These are phyloP conservation scores for Crassisporium funariophilum DNA, from an alignment of 768 basidiomycete species.

Conservation along the genomic window DNA sequence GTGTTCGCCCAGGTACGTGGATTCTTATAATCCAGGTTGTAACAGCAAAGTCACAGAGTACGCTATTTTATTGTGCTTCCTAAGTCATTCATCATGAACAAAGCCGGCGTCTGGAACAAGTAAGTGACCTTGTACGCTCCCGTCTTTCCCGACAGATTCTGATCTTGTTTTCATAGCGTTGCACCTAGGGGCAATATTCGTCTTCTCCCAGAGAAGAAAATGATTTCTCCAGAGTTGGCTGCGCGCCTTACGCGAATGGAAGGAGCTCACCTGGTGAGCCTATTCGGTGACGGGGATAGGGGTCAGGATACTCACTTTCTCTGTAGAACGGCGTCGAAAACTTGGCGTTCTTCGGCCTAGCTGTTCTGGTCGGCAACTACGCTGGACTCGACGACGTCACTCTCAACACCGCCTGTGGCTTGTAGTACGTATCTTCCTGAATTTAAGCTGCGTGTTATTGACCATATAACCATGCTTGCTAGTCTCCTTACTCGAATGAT, in stretches of 20 bases:
- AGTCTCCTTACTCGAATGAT: slow-evolving; percentile 16
- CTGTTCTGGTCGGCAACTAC: slow-evolving; percentile 23
- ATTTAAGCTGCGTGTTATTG: not conserved
- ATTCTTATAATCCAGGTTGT: not conserved
- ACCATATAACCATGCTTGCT: not conserved
- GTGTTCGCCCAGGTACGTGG: slow-evolving; percentile 25
- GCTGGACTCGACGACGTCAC: slow-evolving; percentile 23
- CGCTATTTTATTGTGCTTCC: not conserved
- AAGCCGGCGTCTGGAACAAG: slow-evolving; percentile 32
- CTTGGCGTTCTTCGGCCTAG: slow-evolving; percentile 23
- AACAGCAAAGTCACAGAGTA: slow-evolving; percentile 3
- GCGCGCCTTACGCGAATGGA: slow-evolving; percentile 35
- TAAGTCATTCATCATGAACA: slow-evolving; percentile 7
- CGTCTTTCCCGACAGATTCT: not conserved
- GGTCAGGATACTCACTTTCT: slow-evolving; percentile 5
- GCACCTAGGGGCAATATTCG: slow-evolving; percentile 30
- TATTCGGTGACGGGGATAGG: slow-evolving; percentile 12
- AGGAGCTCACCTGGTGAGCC: slow-evolving; percentile 34
- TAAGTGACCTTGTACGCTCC: slow-evolving; percentile 9
- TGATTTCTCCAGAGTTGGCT: slow-evolving; percentile 24
- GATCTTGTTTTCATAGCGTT: slow-evolving; percentile 21
- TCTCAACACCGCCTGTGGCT: slow-evolving; percentile 29
- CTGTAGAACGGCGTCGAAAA: slow-evolving; percentile 25
- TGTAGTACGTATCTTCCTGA: slow-evolving; percentile 23
- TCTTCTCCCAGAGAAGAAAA: slow-evolving; percentile 26